phyloP scores from a whole-genome alignment of 1,284 basidiomycete species.

The Veloboletus limbatus region DNA sequence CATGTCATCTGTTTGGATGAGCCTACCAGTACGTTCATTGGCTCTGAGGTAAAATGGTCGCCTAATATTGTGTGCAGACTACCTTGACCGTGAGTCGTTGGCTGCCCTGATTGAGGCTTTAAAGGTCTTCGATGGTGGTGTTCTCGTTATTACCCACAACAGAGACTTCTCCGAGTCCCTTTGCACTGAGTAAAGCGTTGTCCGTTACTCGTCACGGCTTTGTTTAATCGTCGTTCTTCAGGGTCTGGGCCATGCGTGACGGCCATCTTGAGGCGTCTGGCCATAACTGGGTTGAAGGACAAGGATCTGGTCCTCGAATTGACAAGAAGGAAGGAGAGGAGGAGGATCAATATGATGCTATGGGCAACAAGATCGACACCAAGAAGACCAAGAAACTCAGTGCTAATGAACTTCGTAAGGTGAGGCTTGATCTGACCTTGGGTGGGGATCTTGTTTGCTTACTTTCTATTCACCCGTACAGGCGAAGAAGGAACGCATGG shows the following conservation, averaged over 20 bases:
- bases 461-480: slow-evolving; percentile 12
- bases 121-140: slow-evolving; percentile 97
- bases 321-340: slow-evolving; percentile 88
- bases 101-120: slow-evolving; percentile 95
- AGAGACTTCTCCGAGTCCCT: slow-evolving; percentile 96
- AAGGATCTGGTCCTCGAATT: slow-evolving; percentile 87
- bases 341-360: slow-evolving; percentile 87
- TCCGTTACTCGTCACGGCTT: slow-evolving; percentile 16
- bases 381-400: slow-evolving; percentile 86
- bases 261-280: slow-evolving; percentile 92
- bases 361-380: slow-evolving; percentile 91
- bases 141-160: slow-evolving; percentile 96
- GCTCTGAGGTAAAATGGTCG: background rate
- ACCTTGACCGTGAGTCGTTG: slow-evolving; percentile 96
- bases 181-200: slow-evolving; percentile 64
- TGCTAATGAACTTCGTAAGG: slow-evolving; percentile 78
- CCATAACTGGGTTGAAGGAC: slow-evolving; percentile 98
- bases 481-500: slow-evolving; percentile 94
- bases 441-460: slow-evolving; percentile 20
- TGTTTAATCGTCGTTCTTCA: slow-evolving; percentile 18
- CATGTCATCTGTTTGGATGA: slow-evolving; percentile 98
- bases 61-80: slow-evolving; percentile 52
- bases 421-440: slow-evolving; percentile 9
- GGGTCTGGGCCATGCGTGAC: slow-evolving; percentile 93
- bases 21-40: slow-evolving; percentile 72